These are phyloP conservation scores for Hanseniaspora lindneri DNA, from an alignment of 805 yeast genomes.

Conservation along the genomic window DNA sequence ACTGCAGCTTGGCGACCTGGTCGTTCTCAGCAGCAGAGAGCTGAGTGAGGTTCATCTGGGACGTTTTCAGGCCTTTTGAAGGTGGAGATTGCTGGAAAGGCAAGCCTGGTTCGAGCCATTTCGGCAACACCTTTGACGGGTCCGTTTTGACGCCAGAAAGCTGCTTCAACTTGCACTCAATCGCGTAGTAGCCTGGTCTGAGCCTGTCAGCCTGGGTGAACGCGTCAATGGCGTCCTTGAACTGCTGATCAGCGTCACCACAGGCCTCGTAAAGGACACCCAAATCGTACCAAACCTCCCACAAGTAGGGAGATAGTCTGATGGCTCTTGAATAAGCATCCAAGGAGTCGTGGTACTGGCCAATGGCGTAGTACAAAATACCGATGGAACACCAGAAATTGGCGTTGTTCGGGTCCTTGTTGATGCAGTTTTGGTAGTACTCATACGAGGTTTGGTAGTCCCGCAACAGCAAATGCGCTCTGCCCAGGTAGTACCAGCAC, in stretches of 20 bases:
- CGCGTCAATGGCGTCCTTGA: conserved; percentile 90
- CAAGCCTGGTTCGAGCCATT: conserved; percentile 11
- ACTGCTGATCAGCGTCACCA: conserved; percentile 56
- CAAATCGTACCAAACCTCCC: conserved; percentile 97
- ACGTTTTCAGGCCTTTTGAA: conserved; percentile 28
- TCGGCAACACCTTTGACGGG: too few relatives aligned
- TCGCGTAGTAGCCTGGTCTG: conserved; percentile 89
- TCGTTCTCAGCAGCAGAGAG: too few relatives aligned
- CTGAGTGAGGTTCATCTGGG: too few relatives aligned
- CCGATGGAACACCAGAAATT: conserved; percentile 97
- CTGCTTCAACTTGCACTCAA: conserved; percentile 83
- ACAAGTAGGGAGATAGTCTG: conserved; percentile 84
- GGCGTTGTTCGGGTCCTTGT: conserved; percentile 91
- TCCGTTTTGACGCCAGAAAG: conserved; percentile 50
- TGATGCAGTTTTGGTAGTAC: conserved; percentile 97
- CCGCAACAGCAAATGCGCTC: conserved; percentile 92
- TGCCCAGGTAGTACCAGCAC: conserved; percentile 92
- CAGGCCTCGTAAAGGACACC: conserved; percentile 96
- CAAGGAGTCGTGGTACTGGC: conserved; percentile 90
- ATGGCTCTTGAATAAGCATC: conserved; percentile 97
- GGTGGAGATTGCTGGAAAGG: conserved; percentile 23
- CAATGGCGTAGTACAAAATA: conserved; percentile 88
- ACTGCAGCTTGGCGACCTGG: too few relatives aligned
- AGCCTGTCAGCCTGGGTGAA: conserved; percentile 91
- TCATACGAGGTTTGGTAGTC: conserved; percentile 95